Conservation (phyloP, 495 filamentous ascomycete genomes). For the Geopyxis carbonaria region DNA sequence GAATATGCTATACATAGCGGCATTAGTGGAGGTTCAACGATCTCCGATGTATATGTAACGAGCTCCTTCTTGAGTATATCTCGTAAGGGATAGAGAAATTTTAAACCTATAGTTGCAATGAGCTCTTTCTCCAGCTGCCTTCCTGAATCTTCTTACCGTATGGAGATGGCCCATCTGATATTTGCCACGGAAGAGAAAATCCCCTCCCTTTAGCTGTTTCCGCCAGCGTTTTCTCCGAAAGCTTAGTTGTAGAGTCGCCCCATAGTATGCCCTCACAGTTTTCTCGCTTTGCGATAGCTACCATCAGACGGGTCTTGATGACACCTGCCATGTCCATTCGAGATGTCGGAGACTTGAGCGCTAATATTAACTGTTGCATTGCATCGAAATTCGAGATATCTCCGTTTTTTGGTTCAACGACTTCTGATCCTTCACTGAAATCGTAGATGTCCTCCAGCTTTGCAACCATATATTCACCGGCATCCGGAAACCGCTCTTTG, state of each 20-base stretch:
- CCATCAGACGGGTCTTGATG: conserved; percentile 51
- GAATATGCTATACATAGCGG: conserved; percentile 15
- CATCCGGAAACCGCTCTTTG: conserved; percentile 10
- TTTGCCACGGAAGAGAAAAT: conserved; percentile 60
- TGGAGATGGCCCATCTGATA: conserved; percentile 52
- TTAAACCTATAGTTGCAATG: conserved; percentile 7
- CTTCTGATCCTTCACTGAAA: conserved; percentile 24
- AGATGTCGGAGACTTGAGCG: conserved; percentile 54
- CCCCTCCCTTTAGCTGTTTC: conserved; percentile 85
- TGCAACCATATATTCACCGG: conserved; percentile 8
- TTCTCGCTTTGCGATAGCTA: conserved; percentile 40
- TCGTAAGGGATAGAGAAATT: conserved; percentile 51
- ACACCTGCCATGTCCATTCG: conserved; percentile 52
- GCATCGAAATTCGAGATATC: conserved; percentile 27
- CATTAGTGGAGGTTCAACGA: conserved; percentile 10
- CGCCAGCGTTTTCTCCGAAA: conserved; percentile 71
- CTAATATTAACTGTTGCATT: conserved; percentile 37
- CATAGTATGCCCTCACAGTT: conserved; percentile 57
- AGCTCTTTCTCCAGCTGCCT: neutral
- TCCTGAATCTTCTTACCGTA: conserved; percentile 33
- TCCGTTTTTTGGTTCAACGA: conserved; percentile 21
- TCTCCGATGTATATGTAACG: conserved; percentile 38
- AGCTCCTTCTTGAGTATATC: conserved; percentile 73
- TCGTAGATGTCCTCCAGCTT: conserved; percentile 26
- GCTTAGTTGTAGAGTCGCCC: conserved; percentile 69